Conservation (phyloP, 345 rosid genomes). For the Aquilaria malaccensis region DNA sequence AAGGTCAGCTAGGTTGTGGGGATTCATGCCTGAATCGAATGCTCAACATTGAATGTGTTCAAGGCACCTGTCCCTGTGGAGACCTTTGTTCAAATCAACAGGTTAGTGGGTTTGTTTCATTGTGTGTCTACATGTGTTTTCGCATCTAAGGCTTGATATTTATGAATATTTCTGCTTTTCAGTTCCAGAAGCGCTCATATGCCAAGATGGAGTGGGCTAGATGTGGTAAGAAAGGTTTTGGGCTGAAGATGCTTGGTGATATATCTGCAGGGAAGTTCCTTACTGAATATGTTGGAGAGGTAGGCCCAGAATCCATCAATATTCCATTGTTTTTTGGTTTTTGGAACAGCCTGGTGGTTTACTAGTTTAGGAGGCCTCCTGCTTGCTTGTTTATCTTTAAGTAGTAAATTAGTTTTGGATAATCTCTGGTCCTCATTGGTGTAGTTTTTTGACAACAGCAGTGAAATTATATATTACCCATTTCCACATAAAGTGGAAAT, state of each 20-base stretch:
- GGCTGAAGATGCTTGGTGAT: conserved; percentile 69
- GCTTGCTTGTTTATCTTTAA: no score
- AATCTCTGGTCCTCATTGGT: no score
- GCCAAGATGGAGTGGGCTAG: conserved; percentile 61
- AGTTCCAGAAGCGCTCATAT: conserved; percentile 90
- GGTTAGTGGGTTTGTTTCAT: conserved; percentile 28
- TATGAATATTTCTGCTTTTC: conserved; percentile 26
- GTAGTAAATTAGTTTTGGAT: no score
- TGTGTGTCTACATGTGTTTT: background rate
- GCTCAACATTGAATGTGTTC: conserved; percentile 96
- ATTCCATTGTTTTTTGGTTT: background rate
- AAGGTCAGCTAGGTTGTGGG: conserved; percentile 71
- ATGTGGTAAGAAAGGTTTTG: conserved; percentile 95
- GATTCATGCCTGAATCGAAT: conserved; percentile 96
- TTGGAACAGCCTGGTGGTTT: background rate
- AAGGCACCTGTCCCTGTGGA: conserved; percentile 90
- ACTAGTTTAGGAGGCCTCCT: no score
- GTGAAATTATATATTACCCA: no score
- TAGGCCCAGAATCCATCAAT: conserved; percentile 17
- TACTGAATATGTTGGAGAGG: conserved; percentile 99
- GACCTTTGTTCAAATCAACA: conserved; percentile 93
- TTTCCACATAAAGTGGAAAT: no score
- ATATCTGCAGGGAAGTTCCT: conserved; percentile 75
- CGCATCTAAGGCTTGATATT: background rate
- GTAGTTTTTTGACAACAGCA: no score